Conservation (phyloP, 2,329 filamentous ascomycete species). For the Botryosphaeria dothidea region DNA sequence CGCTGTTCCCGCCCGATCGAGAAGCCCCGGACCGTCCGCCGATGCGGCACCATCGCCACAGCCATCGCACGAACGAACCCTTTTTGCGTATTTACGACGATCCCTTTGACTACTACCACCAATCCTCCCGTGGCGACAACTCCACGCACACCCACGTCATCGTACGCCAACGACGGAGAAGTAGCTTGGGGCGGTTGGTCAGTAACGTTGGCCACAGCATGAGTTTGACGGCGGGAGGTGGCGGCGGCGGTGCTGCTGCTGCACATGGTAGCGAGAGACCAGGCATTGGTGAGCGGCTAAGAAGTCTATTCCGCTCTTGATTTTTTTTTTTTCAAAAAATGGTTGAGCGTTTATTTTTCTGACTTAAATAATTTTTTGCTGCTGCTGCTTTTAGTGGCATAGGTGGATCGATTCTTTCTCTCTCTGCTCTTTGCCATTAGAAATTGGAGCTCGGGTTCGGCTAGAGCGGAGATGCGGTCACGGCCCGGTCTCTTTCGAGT, state of each 20-base stretch:
- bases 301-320: conserved; percentile 11
- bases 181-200: not conserved
- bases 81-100: not conserved
- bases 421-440: too few relatives aligned
- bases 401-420: too few relatives aligned
- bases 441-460: too few relatives aligned
- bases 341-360: not conserved
- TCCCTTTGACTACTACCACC: not conserved
- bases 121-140: not conserved
- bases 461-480: too few relatives aligned
- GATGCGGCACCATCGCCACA: not conserved
- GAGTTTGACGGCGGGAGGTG: not conserved
- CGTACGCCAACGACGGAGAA: conserved; percentile 1
- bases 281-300: conserved; percentile 11
- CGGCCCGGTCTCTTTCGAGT: too few relatives aligned
- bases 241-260: not conserved
- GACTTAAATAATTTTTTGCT: not conserved
- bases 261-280: not conserved
- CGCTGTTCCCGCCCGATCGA: not conserved
- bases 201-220: conserved; percentile 11
- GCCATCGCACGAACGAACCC: not conserved
- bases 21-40: not conserved
- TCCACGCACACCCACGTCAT: not conserved
- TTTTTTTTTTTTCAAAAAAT: too few relatives aligned
- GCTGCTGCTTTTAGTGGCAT: too few relatives aligned